Evolutionary conservation across 306 rosid species (phyloP), one percentile per base, ranked within the genome.

Genomic region (Mimosa pudica): DNA sequence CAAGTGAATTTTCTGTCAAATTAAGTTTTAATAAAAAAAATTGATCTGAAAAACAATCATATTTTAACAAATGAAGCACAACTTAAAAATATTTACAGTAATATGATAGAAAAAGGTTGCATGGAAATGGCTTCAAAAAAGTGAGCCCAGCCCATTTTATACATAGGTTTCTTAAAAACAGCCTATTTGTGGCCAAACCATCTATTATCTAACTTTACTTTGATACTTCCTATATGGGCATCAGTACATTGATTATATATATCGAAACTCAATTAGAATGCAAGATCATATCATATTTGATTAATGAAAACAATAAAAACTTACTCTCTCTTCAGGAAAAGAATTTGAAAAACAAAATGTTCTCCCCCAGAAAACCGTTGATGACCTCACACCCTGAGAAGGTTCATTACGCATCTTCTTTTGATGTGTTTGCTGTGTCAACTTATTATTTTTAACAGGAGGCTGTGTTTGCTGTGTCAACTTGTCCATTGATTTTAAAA

Each of bases 311-410:
- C 42, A 58, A 60, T 45, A 48, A 84, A 38, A 73, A 85, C 90
- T 86, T 84, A 92, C 98, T 90, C 84, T 87, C 51, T 89, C 95
- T 70, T 87, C 94, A 72, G 97, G 97, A 86, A 91, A 92, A 74
- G 86, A 86, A 84, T 76, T 85, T 61, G 97, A 92, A 82, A 94
- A 92, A 76, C 89, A 65, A 81, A 92, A 94, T 63, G 65, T 73
- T 88, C 81, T 88, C 77, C 92, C 97, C 70, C 70, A 79, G 80
- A 91, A 94, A 58, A 89, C 88, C 70, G 85, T 73, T 71, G 92
- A 84, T 63, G 86, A 70, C 80, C 84, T 94, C 74, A 74, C 83
- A 45, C 82, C 80, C 77, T 84, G 87, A 83, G 85, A 76, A 76
- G 87, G 74, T 57, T 88, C 88, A 62, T 44, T 84, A 49, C 75